A percentile compares a stretch with the other conserved stretches of the same genome.
phyloP scores from a whole-genome alignment of 148 eudicot genomes.

The Diospyros lotus region DNA sequence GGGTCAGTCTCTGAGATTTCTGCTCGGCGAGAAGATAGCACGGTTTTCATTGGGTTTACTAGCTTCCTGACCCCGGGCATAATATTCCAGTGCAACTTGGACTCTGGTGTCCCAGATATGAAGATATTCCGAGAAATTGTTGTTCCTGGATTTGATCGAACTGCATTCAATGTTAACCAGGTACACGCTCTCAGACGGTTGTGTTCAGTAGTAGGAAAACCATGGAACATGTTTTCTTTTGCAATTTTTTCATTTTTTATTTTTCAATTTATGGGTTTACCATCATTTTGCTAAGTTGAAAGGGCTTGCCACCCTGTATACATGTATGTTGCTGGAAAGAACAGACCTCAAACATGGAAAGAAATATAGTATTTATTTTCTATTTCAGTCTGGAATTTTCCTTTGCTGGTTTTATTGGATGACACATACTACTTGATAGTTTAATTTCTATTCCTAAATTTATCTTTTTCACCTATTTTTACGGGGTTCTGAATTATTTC shows the following conservation, averaged over 20 bases:
- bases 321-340: neutral
- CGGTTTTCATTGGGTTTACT: slow-evolving; percentile 59
- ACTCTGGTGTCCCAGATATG: slow-evolving; percentile 48
- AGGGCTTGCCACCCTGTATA: neutral
- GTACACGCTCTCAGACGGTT: slow-evolving; percentile 21
- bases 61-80: slow-evolving; percentile 90
- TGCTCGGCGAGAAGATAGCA: slow-evolving; percentile 58
- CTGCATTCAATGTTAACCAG: slow-evolving; percentile 73
- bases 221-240: neutral
- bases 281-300: neutral
- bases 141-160: slow-evolving; percentile 82
- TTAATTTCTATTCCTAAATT: neutral
- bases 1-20: slow-evolving; percentile 75
- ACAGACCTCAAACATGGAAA: neutral
- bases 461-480: too few species aligned
- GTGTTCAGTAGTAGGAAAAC: neutral
- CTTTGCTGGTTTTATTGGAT: neutral
- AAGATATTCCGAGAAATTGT: slow-evolving; percentile 73
- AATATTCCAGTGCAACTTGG: slow-evolving; percentile 67
- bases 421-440: neutral
- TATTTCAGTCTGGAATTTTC: neutral
- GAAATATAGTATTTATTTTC: too few species aligned
- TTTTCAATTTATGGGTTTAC: neutral
- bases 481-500: too few species aligned
- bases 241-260: neutral